Conservation (phyloP, 1,284 basidiomycete genomes). For the Leccinum subrobustum region DNA sequence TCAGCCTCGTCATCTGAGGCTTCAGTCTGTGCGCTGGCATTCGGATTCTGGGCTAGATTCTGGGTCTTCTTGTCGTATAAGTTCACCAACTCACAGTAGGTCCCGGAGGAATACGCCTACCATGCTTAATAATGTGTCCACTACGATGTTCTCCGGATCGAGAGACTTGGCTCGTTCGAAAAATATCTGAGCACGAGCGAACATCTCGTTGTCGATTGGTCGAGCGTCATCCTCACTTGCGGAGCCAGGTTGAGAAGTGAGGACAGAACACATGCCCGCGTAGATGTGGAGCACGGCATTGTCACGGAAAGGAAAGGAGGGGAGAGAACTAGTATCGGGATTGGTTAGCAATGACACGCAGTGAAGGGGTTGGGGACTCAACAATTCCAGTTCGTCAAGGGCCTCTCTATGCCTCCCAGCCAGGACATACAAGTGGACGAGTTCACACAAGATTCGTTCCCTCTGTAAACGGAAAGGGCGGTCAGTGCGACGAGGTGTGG, state of each 20-base stretch:
- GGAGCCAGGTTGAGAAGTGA: slow-evolving; percentile 46
- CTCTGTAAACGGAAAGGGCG: slow-evolving; percentile 45
- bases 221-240: slow-evolving; percentile 5
- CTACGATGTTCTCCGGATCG: slow-evolving; percentile 58
- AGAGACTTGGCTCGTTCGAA: slow-evolving; percentile 60
- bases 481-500: slow-evolving; percentile 15
- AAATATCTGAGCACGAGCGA: slow-evolving; percentile 62
- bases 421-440: slow-evolving; percentile 66
- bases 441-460: slow-evolving; percentile 71
- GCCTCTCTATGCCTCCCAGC: slow-evolving; percentile 62
- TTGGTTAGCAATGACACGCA: slow-evolving; percentile 7
- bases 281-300: slow-evolving; percentile 78
- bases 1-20: slow-evolving; percentile 48
- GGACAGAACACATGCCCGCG: slow-evolving; percentile 73
- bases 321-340: slow-evolving; percentile 61
- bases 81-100: not conserved
- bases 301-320: slow-evolving; percentile 82
- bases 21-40: slow-evolving; percentile 13
- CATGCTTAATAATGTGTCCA: slow-evolving; percentile 51
- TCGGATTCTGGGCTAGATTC: slow-evolving; percentile 17
- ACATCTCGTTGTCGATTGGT: slow-evolving; percentile 28
- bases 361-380: slow-evolving; percentile 27
- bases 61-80: slow-evolving; percentile 20
- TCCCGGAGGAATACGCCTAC: slow-evolving; percentile 26
- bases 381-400: slow-evolving; percentile 84